These are phyloP conservation scores for Neofusicoccum sp. DNA, from an alignment of 2,329 filamentous ascomycete genomes.

Conservation along the genomic window DNA sequence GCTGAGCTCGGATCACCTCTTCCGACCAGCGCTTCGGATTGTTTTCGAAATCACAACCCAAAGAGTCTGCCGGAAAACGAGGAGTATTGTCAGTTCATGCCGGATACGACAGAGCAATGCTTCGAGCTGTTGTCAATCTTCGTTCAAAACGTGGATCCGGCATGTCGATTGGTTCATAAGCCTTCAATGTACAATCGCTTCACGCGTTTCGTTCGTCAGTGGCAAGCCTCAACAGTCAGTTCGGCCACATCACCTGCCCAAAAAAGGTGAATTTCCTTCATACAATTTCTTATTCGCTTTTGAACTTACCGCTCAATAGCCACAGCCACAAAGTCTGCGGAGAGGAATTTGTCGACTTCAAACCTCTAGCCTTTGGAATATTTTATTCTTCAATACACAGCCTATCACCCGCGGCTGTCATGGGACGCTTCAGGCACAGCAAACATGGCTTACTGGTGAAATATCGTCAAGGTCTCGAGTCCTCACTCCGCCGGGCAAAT, in stretches of 20 bases:
- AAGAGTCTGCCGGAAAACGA: too few species aligned
- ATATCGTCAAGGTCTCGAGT: constrained; percentile 35
- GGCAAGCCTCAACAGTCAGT: not conserved
- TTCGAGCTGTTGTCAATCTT: not conserved
- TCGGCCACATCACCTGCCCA: too few species aligned
- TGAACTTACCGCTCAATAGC: not conserved
- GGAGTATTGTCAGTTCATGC: too few species aligned
- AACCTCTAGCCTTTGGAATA: constrained; percentile 35
- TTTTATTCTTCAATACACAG: constrained; percentile 37
- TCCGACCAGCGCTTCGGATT: too few species aligned
- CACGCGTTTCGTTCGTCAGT: not conserved
- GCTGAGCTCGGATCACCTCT: too few species aligned
- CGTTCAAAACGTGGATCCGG: not conserved
- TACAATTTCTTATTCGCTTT: not conserved
- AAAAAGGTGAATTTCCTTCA: not conserved
- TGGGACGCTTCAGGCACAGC: constrained; percentile 30
- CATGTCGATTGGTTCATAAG: not conserved
- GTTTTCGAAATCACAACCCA: too few species aligned
- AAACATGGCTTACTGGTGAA: constrained; percentile 32
- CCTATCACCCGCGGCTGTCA: constrained; percentile 29
- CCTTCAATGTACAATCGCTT: not conserved
- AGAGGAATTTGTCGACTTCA: constrained; percentile 10
- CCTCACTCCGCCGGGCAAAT: constrained; percentile 34
- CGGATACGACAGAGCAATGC: not conserved
- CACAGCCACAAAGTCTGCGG: not conserved